Evolutionary conservation across 352 stramenopile genomes (phyloP), one percentile per base, ranked within the genome.

Genomic region (Phytophthora podocarpi): DNA sequence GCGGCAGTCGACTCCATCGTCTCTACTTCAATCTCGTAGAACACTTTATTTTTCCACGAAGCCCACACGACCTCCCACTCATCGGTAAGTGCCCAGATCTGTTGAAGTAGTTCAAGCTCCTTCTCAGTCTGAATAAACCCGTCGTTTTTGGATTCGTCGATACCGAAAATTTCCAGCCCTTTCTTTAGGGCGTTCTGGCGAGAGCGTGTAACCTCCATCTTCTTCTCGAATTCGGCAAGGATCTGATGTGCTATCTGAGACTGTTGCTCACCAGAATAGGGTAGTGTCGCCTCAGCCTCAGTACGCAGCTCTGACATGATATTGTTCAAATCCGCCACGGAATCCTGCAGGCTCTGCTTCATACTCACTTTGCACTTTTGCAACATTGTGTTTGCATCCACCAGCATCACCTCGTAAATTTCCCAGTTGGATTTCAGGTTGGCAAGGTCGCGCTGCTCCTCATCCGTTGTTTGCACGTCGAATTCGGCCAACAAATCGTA

Each of bases 341-440:
- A 95, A 51, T 95, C 90, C 61, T 98, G 91, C 2, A 98, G 71
- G 32, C 96, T 97, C 58, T 97, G 89, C 65, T 98, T 98, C 95
- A 98, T 98, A 46, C 89, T 97, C 16, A 96, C 67, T 76, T 98
- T 98, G 69, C 85, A 93, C 53, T 97, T 97, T 45, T 97, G 89
- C 27, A 98, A 60, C 77, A 95, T 93, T 23, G 85, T 83, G 37
- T 98, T 95, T 0, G 88, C 82, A 39, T 96, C 82, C 3, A 88
- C 74, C 15, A 97, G 65, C 78, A 95, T 91, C 7, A 68, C 70
- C 59, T 96, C 81, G 51, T 96, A 98, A 4, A 71, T 64, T 54
- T 96, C 80, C 90, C 91, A 97, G 31, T 87, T 81, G 1, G 80
- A 48, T 30, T 83, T 78, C 20, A 97, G 36, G 23, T 89, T 90